A percentile compares a stretch with the other conserved stretches of the same genome.
Evolutionary conservation across 2,329 filamentous ascomycete species (phyloP).

Genomic region (Tolypocladium guangdongense): DNA sequence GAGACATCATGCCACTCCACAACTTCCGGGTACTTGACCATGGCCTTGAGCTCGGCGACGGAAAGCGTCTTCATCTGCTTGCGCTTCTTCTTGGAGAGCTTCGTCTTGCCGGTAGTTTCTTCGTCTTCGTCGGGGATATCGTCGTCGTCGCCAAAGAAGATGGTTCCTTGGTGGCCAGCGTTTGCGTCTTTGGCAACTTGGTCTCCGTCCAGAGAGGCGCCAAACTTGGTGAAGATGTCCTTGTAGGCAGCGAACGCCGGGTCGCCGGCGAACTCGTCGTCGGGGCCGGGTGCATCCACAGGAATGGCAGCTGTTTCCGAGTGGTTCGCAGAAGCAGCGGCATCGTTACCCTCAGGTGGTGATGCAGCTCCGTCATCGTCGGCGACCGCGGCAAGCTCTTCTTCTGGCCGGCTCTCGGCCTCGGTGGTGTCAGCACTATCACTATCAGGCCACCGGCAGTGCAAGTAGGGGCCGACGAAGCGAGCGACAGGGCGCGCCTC

Average conservation of each 20-base stretch:
- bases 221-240: slow-evolving; percentile 72
- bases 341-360: not conserved
- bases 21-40: slow-evolving; percentile 83
- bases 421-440: not conserved
- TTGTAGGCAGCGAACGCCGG: slow-evolving; percentile 77
- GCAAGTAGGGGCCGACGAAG: not conserved
- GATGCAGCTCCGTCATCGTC: not conserved
- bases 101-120: slow-evolving; percentile 49
- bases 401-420: not conserved
- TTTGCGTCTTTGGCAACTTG: slow-evolving; percentile 53
- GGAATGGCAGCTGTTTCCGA: slow-evolving; percentile 16
- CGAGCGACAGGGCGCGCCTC: not conserved
- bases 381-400: not conserved
- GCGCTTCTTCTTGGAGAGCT: slow-evolving; percentile 86
- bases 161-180: slow-evolving; percentile 67
- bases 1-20: slow-evolving; percentile 97
- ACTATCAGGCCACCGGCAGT: not conserved
- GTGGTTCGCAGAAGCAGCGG: not conserved
- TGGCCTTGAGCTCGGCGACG: slow-evolving; percentile 86
- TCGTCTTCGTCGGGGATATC: slow-evolving; percentile 82
- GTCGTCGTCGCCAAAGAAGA: slow-evolving; percentile 74
- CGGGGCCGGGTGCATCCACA: slow-evolving; percentile 37
- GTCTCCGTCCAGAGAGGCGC: slow-evolving; percentile 51
- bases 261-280: slow-evolving; percentile 56
- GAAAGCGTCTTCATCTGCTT: slow-evolving; percentile 89